Evolutionary conservation across 176 grass and related monocot genomes (phyloP).

Genomic region (Triticum turgidum): DNA sequence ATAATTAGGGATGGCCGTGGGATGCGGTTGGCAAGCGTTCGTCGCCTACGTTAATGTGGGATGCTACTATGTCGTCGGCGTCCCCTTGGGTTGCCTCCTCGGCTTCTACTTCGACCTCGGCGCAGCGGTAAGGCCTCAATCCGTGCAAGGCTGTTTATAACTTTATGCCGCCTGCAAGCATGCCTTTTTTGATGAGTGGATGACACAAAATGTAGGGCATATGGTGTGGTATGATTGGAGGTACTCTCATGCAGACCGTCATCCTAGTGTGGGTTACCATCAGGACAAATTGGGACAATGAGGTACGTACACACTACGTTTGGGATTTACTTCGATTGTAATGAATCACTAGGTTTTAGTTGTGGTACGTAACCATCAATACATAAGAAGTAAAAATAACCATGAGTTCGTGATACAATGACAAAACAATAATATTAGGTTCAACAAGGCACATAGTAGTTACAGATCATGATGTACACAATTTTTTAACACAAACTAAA

Average conservation of each 20-base stretch:
- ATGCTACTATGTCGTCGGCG: conserved; percentile 42
- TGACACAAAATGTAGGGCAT: conserved; percentile 51
- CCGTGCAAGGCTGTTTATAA: background rate
- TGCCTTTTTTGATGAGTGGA: background rate
- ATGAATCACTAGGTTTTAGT: too few species aligned
- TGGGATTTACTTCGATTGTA: too few species aligned
- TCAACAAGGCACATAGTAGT: too few species aligned
- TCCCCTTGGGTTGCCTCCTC: conserved; percentile 35
- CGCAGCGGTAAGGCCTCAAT: background rate
- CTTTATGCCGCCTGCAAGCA: background rate
- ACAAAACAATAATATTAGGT: too few species aligned
- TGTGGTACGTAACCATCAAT: too few species aligned
- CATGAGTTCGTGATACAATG: too few species aligned
- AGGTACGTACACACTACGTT: conserved; percentile 34
- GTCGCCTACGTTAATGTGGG: conserved; percentile 46
- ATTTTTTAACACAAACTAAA: too few species aligned
- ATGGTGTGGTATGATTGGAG: conserved; percentile 81
- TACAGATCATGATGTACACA: too few species aligned
- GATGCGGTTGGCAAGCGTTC: conserved; percentile 51
- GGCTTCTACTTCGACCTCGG: conserved; percentile 49
- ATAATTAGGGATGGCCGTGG: conserved; percentile 34
- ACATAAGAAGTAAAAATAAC: too few species aligned
- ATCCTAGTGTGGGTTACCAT: conserved; percentile 66
- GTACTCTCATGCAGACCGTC: conserved; percentile 71
- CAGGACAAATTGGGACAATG: conserved; percentile 70